phyloP scores from a whole-genome alignment of 1,139 yeast species.

The Geotrichum fermentans region DNA sequence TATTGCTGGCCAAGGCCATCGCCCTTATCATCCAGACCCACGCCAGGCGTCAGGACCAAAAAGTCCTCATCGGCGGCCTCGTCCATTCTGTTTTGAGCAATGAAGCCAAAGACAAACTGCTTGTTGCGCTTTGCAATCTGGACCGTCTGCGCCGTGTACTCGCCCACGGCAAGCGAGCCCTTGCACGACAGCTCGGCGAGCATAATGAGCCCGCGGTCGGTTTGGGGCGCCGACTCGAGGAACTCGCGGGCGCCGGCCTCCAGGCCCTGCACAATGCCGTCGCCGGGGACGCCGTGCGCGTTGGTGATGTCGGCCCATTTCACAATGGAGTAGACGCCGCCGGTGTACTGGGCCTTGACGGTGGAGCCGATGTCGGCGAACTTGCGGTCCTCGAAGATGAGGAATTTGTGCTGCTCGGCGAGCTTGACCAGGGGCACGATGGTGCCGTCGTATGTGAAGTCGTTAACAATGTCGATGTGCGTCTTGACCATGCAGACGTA shows the following conservation, averaged over 20 bases:
- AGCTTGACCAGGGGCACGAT: slow-evolving; percentile 65
- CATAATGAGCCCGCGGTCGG: slow-evolving; percentile 76
- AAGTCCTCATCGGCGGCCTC: slow-evolving; percentile 70
- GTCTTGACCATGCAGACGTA: slow-evolving; percentile 88
- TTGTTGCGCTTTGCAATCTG: slow-evolving; percentile 84
- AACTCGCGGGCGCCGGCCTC: slow-evolving; percentile 71
- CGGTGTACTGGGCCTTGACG: slow-evolving; percentile 85
- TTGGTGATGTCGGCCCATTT: slow-evolving; percentile 96
- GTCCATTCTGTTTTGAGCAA: slow-evolving; percentile 87
- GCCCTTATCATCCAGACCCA: slow-evolving; percentile 95
- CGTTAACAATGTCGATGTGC: slow-evolving; percentile 88
- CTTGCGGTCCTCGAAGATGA: slow-evolving; percentile 93
- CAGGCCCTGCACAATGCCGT: slow-evolving; percentile 85
- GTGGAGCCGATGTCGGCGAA: slow-evolving; percentile 99
- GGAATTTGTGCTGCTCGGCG: slow-evolving; percentile 70
- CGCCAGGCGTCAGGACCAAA: slow-evolving; percentile 97
- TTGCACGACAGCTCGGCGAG: slow-evolving; percentile 91
- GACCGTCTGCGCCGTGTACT: slow-evolving; percentile 78
- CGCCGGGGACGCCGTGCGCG: slow-evolving; percentile 96
- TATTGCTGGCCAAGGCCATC: slow-evolving; percentile 96
- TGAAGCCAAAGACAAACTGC: slow-evolving; percentile 91
- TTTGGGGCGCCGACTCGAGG: slow-evolving; percentile 43
- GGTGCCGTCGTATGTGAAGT: slow-evolving; percentile 76
- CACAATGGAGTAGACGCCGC: slow-evolving; percentile 85
- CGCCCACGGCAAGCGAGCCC: slow-evolving; percentile 91